These are phyloP conservation scores for Fusarium beomiforme DNA, from an alignment of 2,329 filamentous ascomycete species.

Conservation along the genomic window DNA sequence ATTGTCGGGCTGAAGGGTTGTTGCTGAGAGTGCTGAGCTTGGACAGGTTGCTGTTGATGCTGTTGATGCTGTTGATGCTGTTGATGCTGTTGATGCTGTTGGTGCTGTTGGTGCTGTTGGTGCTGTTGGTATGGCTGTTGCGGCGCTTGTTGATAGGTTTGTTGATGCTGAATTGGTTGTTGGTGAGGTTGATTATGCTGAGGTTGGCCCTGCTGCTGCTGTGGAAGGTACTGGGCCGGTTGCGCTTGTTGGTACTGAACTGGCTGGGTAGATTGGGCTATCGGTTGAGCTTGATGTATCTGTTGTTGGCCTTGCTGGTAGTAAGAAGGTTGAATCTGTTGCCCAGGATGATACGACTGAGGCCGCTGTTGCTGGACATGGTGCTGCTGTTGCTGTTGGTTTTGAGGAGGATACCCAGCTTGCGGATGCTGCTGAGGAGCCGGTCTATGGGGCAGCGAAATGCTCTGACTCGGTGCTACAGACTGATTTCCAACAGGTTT, in stretches of 20 bases:
- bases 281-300: neutral
- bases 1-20: neutral
- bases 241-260: neutral
- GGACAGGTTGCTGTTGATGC: neutral
- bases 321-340: neutral
- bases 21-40: constrained; percentile 1
- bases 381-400: constrained; percentile 16
- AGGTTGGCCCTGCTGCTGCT: neutral
- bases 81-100: neutral
- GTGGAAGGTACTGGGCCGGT: neutral
- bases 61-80: constrained; percentile 3
- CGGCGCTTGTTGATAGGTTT: too few relatives aligned
- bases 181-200: neutral
- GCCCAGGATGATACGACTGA: constrained; percentile 18
- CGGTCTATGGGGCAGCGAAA: constrained; percentile 18
- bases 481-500: constrained; percentile 13
- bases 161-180: neutral
- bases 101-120: neutral
- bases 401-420: constrained; percentile 3
- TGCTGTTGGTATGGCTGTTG: neutral
- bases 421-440: constrained; percentile 1
- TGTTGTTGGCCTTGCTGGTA: neutral
- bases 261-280: neutral
- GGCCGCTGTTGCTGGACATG: constrained; percentile 4
- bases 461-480: neutral